Evolutionary conservation across 306 rosid species (phyloP).

Genomic region (Ammopiptanthus mongolicus): DNA sequence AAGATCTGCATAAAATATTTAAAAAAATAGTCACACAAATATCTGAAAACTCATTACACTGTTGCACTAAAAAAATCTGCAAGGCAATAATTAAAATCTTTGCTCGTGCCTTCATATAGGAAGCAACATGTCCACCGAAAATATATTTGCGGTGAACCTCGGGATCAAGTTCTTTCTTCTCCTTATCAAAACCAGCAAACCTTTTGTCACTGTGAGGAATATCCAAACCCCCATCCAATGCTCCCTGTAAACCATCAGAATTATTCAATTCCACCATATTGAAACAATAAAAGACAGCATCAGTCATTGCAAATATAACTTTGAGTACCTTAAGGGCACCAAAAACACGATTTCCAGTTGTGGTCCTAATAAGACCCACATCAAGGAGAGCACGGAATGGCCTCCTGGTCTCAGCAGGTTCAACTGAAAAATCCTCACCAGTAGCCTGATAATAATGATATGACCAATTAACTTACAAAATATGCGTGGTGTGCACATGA

Average conservation of each 20-base stretch:
- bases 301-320: background rate
- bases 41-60: background rate
- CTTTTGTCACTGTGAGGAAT: slow-evolving; percentile 90
- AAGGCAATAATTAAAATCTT: background rate
- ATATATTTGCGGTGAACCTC: slow-evolving; percentile 83
- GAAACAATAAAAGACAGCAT: background rate
- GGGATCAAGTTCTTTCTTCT: slow-evolving; percentile 64
- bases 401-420: slow-evolving; percentile 82
- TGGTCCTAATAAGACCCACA: slow-evolving; percentile 78
- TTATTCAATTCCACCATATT: background rate
- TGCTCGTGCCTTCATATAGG: slow-evolving; percentile 57
- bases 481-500: too few relatives aligned
- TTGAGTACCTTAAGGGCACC: slow-evolving; percentile 73
- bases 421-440: slow-evolving; percentile 90
- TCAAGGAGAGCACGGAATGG: slow-evolving; percentile 98
- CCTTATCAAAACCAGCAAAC: slow-evolving; percentile 78
- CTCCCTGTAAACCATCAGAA: slow-evolving; percentile 50
- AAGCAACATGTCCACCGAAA: slow-evolving; percentile 67
- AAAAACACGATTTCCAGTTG: slow-evolving; percentile 85
- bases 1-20: slow-evolving; percentile 33
- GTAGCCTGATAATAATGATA: slow-evolving; percentile 39
- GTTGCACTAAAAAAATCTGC: too few relatives aligned
- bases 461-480: background rate
- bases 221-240: slow-evolving; percentile 87
- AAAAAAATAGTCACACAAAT: background rate